Evolutionary conservation across 139 green algal genomes (phyloP).

Genomic region (Haematococcus lacustris): DNA sequence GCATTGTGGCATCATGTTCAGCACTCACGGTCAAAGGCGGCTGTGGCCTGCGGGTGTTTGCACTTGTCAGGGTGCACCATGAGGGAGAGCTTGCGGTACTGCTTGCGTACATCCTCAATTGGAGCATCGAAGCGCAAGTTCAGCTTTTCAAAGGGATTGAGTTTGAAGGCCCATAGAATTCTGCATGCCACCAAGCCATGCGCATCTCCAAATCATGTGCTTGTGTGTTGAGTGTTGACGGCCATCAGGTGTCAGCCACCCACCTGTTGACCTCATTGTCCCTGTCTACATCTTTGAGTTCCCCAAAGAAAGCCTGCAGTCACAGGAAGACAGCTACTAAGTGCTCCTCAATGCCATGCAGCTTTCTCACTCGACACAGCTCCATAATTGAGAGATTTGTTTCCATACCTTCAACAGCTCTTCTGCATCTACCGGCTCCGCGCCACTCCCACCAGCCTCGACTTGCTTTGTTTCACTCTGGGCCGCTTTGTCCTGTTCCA

Average conservation of each 20-base stretch:
- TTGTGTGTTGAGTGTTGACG: too few species aligned
- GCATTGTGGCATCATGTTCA: too few species aligned
- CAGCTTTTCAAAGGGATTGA: conserved; percentile 94
- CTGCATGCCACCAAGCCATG: too few species aligned
- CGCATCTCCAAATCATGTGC: too few species aligned
- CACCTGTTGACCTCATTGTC: conserved; percentile 84
- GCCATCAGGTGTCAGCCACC: too few species aligned
- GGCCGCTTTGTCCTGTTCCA: too few species aligned
- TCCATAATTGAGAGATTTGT: too few species aligned
- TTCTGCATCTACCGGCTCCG: not conserved
- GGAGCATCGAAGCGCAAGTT: conserved; percentile 74
- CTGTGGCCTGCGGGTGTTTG: conserved; percentile 61
- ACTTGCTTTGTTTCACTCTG: too few species aligned
- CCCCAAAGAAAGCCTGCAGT: conserved; percentile 73
- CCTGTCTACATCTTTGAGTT: conserved; percentile 81
- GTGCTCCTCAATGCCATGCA: too few species aligned
- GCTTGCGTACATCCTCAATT: conserved; percentile 67
- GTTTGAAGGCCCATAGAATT: conserved; percentile 89
- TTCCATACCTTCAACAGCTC: conserved; percentile 4
- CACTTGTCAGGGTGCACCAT: conserved; percentile 91
- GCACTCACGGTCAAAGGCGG: conserved; percentile 79
- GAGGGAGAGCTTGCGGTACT: conserved; percentile 86
- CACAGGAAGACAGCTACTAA: too few species aligned
- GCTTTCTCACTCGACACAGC: too few species aligned
- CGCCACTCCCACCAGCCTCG: too few species aligned